Base-by-base conservation (phyloP, 169 alveolate species). In the Eimeria tenella region DNA sequence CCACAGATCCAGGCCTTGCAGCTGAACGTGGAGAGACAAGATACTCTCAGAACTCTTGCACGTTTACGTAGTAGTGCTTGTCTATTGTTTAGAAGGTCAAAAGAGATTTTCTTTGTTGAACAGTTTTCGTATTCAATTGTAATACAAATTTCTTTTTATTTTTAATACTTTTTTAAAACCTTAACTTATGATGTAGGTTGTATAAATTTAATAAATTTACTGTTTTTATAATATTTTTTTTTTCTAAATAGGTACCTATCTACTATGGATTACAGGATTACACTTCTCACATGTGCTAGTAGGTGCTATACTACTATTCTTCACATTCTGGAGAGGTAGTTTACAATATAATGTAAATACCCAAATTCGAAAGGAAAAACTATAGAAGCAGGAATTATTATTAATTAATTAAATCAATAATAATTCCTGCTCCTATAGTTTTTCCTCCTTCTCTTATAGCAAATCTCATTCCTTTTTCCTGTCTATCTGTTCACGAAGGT, bases 351-450 rank as follows among this genome's bases (percentile, higher is more conserved):
- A 21, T 52, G 50, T 60, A 42, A 55, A 50, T 25, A 49, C 65
- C 10, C 65, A 19, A 3, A 19, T 50, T 50, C 10, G 15, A 49
- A 9, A 21, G 55, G 49, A 58, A 25, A 93, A 21, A 93, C 93
- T 83, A 53, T 70, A 52, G 23, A 93, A 10, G 70, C 96, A 52
- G 96, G 81, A 65, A 56, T 55, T 7, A 42, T 95, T 58, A 93
- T 93, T n/a, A 11, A 86, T 58, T 56, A 95, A 70, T 86, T 73
- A 93, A 86, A 31, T 89, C 25, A 21, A 60, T 71, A 86, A 90
- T 95, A 42, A 68, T 50, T 11, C 89, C 96, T 23, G 60, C 53
- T 21, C 95, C 95, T 42, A 62, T 95, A 49, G 96, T 95, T 50
- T 56, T 77, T 11, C 49, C 70, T 2, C 84, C 70, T 31, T 94